phyloP scores from a whole-genome alignment of 345 rosid species.

The Garcia nutans region DNA sequence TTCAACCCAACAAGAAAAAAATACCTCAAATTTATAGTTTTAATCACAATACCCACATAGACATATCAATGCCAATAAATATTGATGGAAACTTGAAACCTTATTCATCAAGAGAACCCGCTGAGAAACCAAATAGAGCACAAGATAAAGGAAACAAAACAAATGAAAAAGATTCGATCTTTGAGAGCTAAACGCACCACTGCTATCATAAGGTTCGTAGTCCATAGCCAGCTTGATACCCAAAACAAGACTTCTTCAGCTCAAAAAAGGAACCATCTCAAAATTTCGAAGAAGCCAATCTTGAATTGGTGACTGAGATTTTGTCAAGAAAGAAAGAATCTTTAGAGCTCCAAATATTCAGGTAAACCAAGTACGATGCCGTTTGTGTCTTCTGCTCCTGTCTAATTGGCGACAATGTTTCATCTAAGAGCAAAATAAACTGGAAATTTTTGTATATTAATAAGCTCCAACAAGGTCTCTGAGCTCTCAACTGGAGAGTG shows the following conservation, averaged over 20 bases:
- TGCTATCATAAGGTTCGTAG: slow-evolving; percentile 70
- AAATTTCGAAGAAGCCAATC: background rate
- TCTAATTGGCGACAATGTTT: background rate
- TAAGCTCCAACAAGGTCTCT: background rate
- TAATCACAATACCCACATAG: background rate
- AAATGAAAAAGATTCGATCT: slow-evolving; percentile 14
- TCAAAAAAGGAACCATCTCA: background rate
- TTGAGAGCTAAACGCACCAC: slow-evolving; percentile 51
- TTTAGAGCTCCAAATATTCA: background rate
- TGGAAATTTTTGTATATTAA: background rate
- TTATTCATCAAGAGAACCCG: slow-evolving; percentile 1
- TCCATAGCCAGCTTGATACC: slow-evolving; percentile 50
- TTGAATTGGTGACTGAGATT: background rate
- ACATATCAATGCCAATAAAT: slow-evolving; percentile 18
- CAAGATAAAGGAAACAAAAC: background rate
- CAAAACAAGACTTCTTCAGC: background rate
- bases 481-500: slow-evolving; percentile 5
- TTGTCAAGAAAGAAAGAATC: too few relatives aligned
- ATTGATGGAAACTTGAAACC: background rate
- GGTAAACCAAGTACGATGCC: background rate
- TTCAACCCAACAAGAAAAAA: background rate
- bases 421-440: background rate
- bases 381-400: background rate
- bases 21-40: background rate
- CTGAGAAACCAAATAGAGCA: background rate